Evolutionary conservation across 495 filamentous ascomycete genomes (phyloP).

Genomic region (Pseudoneurospora amorphoporcata): DNA sequence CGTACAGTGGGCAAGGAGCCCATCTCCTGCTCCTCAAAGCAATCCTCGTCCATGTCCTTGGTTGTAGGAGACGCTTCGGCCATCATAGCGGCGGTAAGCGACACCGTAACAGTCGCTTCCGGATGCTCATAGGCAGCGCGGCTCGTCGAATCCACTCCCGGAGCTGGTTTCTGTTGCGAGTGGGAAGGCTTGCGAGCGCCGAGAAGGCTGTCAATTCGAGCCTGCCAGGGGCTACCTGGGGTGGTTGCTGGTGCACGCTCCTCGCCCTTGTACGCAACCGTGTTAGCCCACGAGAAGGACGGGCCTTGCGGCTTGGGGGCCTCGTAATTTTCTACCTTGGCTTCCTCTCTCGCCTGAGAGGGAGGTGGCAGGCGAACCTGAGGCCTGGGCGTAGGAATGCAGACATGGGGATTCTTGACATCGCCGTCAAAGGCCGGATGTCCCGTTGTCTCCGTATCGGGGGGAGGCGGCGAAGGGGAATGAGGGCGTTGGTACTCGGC

Average conservation of each 20-base stretch:
- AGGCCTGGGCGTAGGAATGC: conserved; percentile 55
- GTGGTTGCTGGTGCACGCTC: conserved; percentile 3
- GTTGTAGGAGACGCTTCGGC: conserved; percentile 29
- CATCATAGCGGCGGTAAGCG: conserved; percentile 4
- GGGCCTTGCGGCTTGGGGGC: conserved; percentile 7
- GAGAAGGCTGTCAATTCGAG: conserved; percentile 62
- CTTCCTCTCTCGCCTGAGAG: conserved; percentile 1
- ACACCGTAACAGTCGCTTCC: conserved; percentile 37
- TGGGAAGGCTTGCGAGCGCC: conserved; percentile 44
- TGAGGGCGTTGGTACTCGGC: conserved; percentile 20
- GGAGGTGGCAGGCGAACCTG: conserved; percentile 63
- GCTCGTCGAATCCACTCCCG: conserved; percentile 45
- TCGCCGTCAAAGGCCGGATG: conserved; percentile 66
- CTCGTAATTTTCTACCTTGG: conserved; percentile 15
- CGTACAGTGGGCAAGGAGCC: conserved; percentile 63
- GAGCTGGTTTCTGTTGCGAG: conserved; percentile 42
- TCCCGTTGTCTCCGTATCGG: conserved; percentile 44
- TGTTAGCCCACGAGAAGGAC: conserved; percentile 18
- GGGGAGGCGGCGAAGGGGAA: conserved; percentile 63
- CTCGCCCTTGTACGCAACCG: conserved; percentile 12
- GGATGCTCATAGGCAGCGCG: conserved; percentile 50
- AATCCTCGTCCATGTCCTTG: conserved; percentile 62
- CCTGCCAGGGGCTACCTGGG: conserved; percentile 49
- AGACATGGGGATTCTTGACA: conserved; percentile 52
- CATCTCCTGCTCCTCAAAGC: conserved; percentile 75